Evolutionary conservation across 2,329 filamentous ascomycete genomes (phyloP).

Genomic region (Aspergillus versicolor): DNA sequence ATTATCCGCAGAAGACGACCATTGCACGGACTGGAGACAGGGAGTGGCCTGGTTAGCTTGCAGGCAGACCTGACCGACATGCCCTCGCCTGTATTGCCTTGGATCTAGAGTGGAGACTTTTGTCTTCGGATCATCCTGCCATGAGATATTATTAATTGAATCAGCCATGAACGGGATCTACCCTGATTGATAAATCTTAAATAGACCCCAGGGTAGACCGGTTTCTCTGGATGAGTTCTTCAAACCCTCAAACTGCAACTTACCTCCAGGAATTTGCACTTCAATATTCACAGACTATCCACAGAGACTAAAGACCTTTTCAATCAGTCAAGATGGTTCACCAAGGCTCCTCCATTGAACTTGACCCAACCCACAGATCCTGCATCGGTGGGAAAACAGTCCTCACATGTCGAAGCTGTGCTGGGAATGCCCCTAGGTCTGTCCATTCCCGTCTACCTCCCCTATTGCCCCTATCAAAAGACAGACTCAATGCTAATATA

Average conservation of each 20-base stretch:
- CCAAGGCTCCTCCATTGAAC: conserved; percentile 18
- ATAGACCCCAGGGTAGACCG: not conserved
- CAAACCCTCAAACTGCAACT: not conserved
- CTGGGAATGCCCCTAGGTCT: conserved; percentile 39
- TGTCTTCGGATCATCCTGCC: not conserved
- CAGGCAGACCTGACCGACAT: conserved; percentile 5
- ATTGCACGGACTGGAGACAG: conserved; percentile 15
- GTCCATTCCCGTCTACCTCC: not conserved
- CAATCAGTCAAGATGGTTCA: conserved; percentile 20
- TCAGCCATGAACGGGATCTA: not conserved
- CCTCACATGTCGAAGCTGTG: conserved; percentile 35
- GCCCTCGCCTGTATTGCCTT: conserved; percentile 3
- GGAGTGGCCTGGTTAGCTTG: conserved; percentile 18
- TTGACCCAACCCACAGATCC: conserved; percentile 33
- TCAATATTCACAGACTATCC: not conserved
- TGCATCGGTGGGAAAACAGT: conserved; percentile 36
- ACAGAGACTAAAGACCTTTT: not conserved
- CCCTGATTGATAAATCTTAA: conserved; percentile 11
- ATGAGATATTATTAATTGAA: not conserved
- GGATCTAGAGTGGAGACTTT: not conserved
- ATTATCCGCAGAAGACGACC: conserved; percentile 4
- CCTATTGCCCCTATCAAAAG: not conserved
- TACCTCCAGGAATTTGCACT: not conserved
- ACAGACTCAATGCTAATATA: too few relatives aligned
- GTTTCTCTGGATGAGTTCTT: too few relatives aligned